Evolutionary conservation across 306 rosid species (phyloP).

Genomic region (Vigna hirtella): DNA sequence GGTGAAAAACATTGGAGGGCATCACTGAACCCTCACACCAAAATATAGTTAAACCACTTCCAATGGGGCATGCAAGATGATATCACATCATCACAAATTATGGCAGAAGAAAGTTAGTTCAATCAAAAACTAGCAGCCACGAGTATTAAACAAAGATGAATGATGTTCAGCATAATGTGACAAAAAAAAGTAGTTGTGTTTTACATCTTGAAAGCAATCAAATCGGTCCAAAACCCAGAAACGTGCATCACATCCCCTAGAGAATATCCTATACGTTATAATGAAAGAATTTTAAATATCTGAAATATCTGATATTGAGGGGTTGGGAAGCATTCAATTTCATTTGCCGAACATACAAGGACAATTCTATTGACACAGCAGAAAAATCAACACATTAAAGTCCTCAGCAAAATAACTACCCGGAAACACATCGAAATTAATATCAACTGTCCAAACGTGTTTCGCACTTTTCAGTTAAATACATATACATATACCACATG

Average conservation of each 20-base stretch:
- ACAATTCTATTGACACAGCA: constrained; percentile 13
- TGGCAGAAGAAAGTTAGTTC: not conserved
- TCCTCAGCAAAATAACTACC: not conserved
- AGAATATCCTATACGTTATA: not conserved
- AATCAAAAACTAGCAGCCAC: constrained; percentile 4
- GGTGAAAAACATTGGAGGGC: not conserved
- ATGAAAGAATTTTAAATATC: not conserved
- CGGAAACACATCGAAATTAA: not conserved
- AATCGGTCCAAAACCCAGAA: constrained; percentile 1
- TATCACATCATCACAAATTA: not conserved
- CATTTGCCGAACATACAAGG: not conserved
- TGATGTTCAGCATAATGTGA: not conserved
- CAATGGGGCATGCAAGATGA: constrained; percentile 22
- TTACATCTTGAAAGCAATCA: constrained; percentile 22
- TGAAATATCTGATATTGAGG: not conserved
- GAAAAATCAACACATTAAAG: not conserved
- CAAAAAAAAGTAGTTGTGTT: constrained; percentile 18
- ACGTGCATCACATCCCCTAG: not conserved
- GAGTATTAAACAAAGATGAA: constrained; percentile 15
- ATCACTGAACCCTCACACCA: not conserved
- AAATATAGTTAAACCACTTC: not conserved
- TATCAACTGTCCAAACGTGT: constrained; percentile 18
- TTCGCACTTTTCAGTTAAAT: constrained; percentile 31
- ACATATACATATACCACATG: constrained; percentile 37
- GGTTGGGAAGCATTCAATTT: not conserved